phyloP scores from a whole-genome alignment of 148 eudicot genomes.

The Pharnaceum exiguum region DNA sequence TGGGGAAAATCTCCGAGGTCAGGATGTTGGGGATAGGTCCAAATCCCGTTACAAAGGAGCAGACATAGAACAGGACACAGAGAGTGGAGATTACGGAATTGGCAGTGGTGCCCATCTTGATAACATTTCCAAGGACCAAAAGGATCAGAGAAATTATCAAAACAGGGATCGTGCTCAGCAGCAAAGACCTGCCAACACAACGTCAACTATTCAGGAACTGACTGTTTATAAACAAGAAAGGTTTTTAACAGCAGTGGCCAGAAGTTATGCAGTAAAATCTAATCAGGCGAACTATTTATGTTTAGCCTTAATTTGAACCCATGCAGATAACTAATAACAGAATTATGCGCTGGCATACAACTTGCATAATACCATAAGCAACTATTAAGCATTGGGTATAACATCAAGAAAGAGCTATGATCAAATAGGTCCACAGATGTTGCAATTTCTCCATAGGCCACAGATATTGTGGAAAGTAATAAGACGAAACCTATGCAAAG shows the following conservation, averaged over 20 bases:
- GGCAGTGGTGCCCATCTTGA: constrained; percentile 29
- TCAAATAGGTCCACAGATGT: too few species aligned
- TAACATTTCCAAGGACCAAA: constrained; percentile 36
- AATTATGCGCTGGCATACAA: too few species aligned
- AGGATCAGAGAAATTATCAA: constrained; percentile 31
- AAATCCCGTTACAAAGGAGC: constrained; percentile 53
- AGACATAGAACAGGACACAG: constrained; percentile 45
- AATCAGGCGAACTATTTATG: too few species aligned
- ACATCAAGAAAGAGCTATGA: too few species aligned
- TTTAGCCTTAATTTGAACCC: too few species aligned
- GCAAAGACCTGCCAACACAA: constrained; percentile 32
- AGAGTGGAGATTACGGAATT: constrained; percentile 40
- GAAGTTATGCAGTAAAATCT: too few species aligned
- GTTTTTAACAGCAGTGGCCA: too few species aligned
- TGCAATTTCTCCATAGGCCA: too few species aligned
- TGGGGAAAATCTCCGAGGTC: constrained; percentile 59
- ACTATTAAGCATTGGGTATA: too few species aligned
- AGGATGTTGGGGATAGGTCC: constrained; percentile 59
- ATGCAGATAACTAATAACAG: too few species aligned
- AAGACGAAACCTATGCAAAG: neutral
- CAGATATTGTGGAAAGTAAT: too few species aligned
- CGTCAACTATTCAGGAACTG: neutral
- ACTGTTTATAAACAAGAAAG: neutral
- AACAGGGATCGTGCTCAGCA: constrained; percentile 44
- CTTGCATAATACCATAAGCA: too few species aligned